These are phyloP conservation scores for Udeniomyces megalosporus DNA, from an alignment of 768 basidiomycete species.

Conservation along the genomic window DNA sequence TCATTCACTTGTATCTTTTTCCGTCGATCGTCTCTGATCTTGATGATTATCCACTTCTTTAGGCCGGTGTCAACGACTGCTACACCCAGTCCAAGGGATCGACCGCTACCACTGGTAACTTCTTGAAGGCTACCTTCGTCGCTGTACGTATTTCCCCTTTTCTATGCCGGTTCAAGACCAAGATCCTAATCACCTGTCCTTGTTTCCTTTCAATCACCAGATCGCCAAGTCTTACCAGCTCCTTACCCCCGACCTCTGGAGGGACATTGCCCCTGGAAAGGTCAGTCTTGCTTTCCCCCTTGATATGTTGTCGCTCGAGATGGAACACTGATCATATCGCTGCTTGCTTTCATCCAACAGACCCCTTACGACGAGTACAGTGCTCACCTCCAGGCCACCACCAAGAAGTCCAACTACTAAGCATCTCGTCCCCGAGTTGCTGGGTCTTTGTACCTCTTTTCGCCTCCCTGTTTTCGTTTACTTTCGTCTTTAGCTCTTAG, in stretches of 20 bases:
- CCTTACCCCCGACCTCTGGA: conserved; percentile 97
- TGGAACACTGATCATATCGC: not conserved
- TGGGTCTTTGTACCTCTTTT: not conserved
- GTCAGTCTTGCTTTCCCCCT: conserved; percentile 14
- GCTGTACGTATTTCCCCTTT: conserved; percentile 45
- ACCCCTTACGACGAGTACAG: conserved; percentile 91
- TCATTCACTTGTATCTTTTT: not conserved
- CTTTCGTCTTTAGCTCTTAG: not conserved
- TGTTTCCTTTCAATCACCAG: not conserved
- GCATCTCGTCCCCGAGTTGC: not conserved
- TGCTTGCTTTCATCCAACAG: conserved; percentile 26
- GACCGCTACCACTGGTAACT: conserved; percentile 81
- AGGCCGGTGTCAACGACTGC: conserved; percentile 86
- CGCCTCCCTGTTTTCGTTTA: not conserved
- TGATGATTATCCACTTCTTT: not conserved
- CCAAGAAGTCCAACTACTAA: conserved; percentile 49
- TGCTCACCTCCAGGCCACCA: conserved; percentile 68
- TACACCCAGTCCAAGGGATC: conserved; percentile 98
- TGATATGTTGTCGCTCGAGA: conserved; percentile 9
- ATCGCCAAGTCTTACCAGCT: conserved; percentile 94
- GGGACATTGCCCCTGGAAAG: conserved; percentile 51
- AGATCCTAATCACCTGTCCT: not conserved
- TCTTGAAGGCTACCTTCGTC: conserved; percentile 92
- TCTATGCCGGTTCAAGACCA: not conserved
- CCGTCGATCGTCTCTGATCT: not conserved